Evolutionary conservation across 345 rosid species (phyloP), one percentile per base, ranked within the genome.

Genomic region (Linum usitatissimum): DNA sequence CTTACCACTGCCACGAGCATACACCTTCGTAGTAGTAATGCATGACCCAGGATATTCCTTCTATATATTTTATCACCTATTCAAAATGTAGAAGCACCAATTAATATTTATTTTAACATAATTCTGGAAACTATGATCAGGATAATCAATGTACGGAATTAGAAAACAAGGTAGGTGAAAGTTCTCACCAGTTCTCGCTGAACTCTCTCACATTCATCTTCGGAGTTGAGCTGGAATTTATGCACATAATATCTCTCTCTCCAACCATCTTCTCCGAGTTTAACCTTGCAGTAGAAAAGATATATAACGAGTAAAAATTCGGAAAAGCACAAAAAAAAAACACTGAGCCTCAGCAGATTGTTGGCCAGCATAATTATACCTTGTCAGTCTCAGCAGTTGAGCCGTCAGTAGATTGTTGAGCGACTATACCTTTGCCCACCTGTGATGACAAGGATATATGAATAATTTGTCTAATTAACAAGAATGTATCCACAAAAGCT

Each of bases 31-130:
- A 63, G 53, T 69, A 69, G 55, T 69, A 69, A 17, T 23, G 66
- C 72, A 69, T 69, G 57, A 69, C 72, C 72, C 72, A 69, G 36
- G 63, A 57, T 14, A 69, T 18, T 58, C 72, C 72, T 63, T 69
- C 72, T 10, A 63, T 57, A 57, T 62, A 69, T 57, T 63, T 63
- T 2, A 56, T 28, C 21, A 62, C 72, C 72, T 69, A 38, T 45
- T 8, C 10, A 21, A 31, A 53, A 21, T 49, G 53, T 18, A 38
- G 15, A 31, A 38, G 5, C 28, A 54, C 53, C 6, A 31, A 13
- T 5, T 15, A 51, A 30, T 3, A 58, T 9, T 30, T 3, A n/a
- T 15, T 6, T 18, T 19, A 36, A 19, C 13, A 60, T 15, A 31
- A 31, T 31, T 2, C 36, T 6, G 36, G 36, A 3, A 31, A 31